Evolutionary conservation across 345 rosid genomes (phyloP), one percentile per base, ranked within the genome.

Genomic region (Citrus glauca): DNA sequence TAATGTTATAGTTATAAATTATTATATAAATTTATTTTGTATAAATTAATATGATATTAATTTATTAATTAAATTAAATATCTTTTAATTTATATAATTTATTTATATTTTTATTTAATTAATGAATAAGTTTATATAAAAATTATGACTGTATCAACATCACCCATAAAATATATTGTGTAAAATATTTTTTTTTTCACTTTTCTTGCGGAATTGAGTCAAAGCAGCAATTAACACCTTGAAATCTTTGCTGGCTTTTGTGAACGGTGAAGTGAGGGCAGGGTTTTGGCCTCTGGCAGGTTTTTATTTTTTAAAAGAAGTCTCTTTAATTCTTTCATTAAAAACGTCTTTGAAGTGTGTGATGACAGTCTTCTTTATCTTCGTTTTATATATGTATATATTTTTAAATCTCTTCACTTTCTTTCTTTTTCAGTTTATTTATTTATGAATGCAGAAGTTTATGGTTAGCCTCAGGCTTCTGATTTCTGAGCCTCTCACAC

Each of bases 311-410:
- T 11, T 38, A 20, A 73, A 68, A 66, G 24, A 72, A 76, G 61
- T 17, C 55, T 77, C 69, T 77, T 77, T 64, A 57, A 20, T 33
- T 22, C 65, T 57, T 56, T 40, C 79, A 38, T 78, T 42, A 42
- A 74, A 42, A 56, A 50, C 19, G 30, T 67, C 71, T 65, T 78
- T 84, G 76, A 69, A 76, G 38, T 30, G n/a, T 72, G 80, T 63
- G 75, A 64, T 37, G 35, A 17, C 68, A 65, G 70, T 30, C 61
- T 40, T 38, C 68, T 40, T 65, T 13, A 37, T 5, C 77, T 45
- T 45, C 4, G 16, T 45, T 42, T 0, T 42, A 0, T 33, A 1
- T 6, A 35, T 33, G 5, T 32, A 32, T 32, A 32, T 32, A 2
- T 32, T 2, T 28, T 40, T 6, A 20, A 33, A 1, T 9, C 8